Base-by-base conservation (phyloP, 2,329 filamentous ascomycete genomes). In the Ascochyta pisi region DNA sequence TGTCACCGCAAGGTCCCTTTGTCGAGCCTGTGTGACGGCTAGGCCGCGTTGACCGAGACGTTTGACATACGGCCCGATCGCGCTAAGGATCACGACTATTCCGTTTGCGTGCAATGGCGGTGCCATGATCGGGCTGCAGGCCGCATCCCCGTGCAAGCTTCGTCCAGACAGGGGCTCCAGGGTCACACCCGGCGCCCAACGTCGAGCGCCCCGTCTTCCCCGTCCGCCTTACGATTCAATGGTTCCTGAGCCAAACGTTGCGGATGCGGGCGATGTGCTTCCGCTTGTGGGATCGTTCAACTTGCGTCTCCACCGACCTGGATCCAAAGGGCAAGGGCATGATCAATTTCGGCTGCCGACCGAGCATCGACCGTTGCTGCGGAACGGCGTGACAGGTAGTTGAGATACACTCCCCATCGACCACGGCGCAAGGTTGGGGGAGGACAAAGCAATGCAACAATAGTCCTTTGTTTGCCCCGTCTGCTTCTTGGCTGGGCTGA, bases 1-100 rank as follows among this genome's bases (percentile, higher is more conserved):
- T 66, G 62, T 64, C 64, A 70, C 68, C 66, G 69, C 69, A 69
- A 64, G 62, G 64, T 57, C 54, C 58, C 55, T 59, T 63, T 49
- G 54, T 57, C 47, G 44, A 52, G 49, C 44, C 48, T 65, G 66
- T 71, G 68, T 68, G 64, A 71, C 70, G 56, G 54, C 53, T 58
- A 54, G 52, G 62, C 57, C 56, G 65, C 66, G 60, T 52, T 66
- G 67, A 62, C 62, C 64, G 60, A 53, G 51, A 65, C 60, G 65
- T 67, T 61, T 66, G 60, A 59, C 56, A 43, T 50, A 57, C 66
- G 66, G 64, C 55, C 67, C 67, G 64, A 66, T 54, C 60, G 60
- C 53, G 60, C 64, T 62, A 65, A 56, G 23, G 29, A 43, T n/a
- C 7, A 19, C 23, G 24, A 26, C 54, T 43, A 57, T 48, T 37